phyloP scores from a whole-genome alignment of 2,329 filamentous ascomycete genomes.

The Zopfia rhizophila region DNA sequence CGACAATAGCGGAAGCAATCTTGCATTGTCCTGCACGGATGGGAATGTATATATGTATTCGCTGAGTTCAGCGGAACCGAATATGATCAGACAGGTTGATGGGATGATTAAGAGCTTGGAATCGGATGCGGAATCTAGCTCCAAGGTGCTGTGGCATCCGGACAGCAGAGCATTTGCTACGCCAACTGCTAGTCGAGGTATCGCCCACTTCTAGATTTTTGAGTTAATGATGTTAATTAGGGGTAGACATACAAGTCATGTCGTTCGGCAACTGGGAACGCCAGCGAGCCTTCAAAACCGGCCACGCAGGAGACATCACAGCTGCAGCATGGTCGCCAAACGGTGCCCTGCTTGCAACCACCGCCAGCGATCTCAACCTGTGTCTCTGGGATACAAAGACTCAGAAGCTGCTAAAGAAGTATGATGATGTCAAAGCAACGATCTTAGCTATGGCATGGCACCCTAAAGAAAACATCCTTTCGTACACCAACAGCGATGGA shows the following conservation, averaged over 20 bases:
- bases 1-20: slow-evolving; percentile 78
- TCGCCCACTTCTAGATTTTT: neutral
- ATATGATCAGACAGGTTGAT: slow-evolving; percentile 84
- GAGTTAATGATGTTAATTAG: too few species aligned
- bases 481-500: slow-evolving; percentile 91
- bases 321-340: slow-evolving; percentile 94
- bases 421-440: slow-evolving; percentile 76
- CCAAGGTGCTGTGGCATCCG: slow-evolving; percentile 87
- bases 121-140: slow-evolving; percentile 78
- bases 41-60: slow-evolving; percentile 93
- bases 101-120: slow-evolving; percentile 85
- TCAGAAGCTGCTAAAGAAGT: slow-evolving; percentile 80
- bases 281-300: slow-evolving; percentile 80
- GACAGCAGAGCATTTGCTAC: slow-evolving; percentile 91
- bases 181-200: slow-evolving; percentile 78
- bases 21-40: slow-evolving; percentile 87
- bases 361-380: slow-evolving; percentile 69
- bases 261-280: slow-evolving; percentile 92
- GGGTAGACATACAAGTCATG: slow-evolving; percentile 85
- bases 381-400: slow-evolving; percentile 90
- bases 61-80: slow-evolving; percentile 78
- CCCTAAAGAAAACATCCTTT: slow-evolving; percentile 84
- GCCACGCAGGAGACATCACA: slow-evolving; percentile 85
- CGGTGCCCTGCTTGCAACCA: slow-evolving; percentile 81
- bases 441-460: slow-evolving; percentile 93